A percentile compares a stretch with the other conserved stretches of the same genome.
These are phyloP conservation scores for Leishmania lainsoni DNA, from an alignment of 208 protist species.

Conservation along the genomic window DNA sequence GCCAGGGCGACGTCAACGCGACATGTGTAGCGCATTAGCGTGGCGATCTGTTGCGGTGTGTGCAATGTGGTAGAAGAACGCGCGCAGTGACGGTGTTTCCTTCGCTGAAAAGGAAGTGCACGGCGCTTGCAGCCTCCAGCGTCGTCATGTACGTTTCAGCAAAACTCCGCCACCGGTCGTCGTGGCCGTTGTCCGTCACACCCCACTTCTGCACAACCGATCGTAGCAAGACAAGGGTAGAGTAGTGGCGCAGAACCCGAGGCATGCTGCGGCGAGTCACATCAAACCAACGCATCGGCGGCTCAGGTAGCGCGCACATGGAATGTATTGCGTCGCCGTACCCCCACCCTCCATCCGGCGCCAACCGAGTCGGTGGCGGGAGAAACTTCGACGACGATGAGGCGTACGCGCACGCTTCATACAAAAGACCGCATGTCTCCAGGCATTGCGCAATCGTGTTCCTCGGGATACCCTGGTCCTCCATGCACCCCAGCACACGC, in stretches of 20 bases:
- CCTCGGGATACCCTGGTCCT: neutral
- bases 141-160: constrained; percentile 18
- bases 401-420: constrained; percentile 30
- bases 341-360: neutral
- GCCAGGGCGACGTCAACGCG: constrained; percentile 17
- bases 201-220: constrained; percentile 14
- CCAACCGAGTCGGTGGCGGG: neutral
- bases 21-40: constrained; percentile 51
- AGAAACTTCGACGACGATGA: constrained; percentile 13
- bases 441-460: constrained; percentile 7
- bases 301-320: constrained; percentile 27
- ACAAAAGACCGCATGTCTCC: constrained; percentile 16
- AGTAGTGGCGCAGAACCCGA: constrained; percentile 21
- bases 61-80: constrained; percentile 43
- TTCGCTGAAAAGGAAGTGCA: constrained; percentile 38
- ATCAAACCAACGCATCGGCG: constrained; percentile 14
- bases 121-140: constrained; percentile 36
- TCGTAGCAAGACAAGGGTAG: constrained; percentile 22
- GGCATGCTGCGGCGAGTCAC: constrained; percentile 17
- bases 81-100: constrained; percentile 44
- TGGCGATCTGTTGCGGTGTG: constrained; percentile 36
- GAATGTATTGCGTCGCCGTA: constrained; percentile 16
- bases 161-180: constrained; percentile 11
- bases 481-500: constrained; percentile 10
- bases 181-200: neutral